Evolutionary conservation across 148 eudicot species (phyloP).

Genomic region (Arctostaphylos glauca): DNA sequence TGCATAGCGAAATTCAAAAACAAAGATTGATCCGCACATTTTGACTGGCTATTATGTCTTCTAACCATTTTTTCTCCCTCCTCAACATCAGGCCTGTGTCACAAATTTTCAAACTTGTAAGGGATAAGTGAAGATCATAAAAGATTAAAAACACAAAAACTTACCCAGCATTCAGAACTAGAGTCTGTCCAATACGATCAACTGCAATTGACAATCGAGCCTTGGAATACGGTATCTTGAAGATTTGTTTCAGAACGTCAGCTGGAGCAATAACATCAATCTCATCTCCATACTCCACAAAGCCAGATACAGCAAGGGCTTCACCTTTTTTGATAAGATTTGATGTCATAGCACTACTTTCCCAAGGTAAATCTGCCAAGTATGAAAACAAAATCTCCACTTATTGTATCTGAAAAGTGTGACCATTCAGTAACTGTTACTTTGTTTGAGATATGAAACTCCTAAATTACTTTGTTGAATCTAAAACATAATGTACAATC

Average conservation of each 20-base stretch:
- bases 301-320: slow-evolving; percentile 91
- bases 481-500: too few relatives aligned
- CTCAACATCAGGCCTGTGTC: slow-evolving; percentile 85
- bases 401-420: neutral
- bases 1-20: slow-evolving; percentile 95
- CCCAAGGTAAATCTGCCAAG: slow-evolving; percentile 67
- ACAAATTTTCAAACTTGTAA: slow-evolving; percentile 9
- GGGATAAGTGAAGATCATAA: neutral
- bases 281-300: slow-evolving; percentile 87
- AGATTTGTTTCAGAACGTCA: slow-evolving; percentile 90
- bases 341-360: slow-evolving; percentile 50
- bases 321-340: slow-evolving; percentile 80
- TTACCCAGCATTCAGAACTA: slow-evolving; percentile 87
- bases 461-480: too few relatives aligned
- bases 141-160: slow-evolving; percentile 13
- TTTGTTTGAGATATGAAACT: neutral
- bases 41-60: slow-evolving; percentile 65
- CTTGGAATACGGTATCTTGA: slow-evolving; percentile 93
- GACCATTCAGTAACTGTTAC: neutral
- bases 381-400: slow-evolving; percentile 10
- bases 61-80: slow-evolving; percentile 89
- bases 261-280: slow-evolving; percentile 97
- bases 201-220: slow-evolving; percentile 90
- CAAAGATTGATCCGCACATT: slow-evolving; percentile 76
- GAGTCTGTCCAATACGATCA: slow-evolving; percentile 86